A percentile compares a stretch with the other conserved stretches of the same genome.
Evolutionary conservation across 805 yeast species (phyloP).

Genomic region (Naumovozyma castellii): DNA sequence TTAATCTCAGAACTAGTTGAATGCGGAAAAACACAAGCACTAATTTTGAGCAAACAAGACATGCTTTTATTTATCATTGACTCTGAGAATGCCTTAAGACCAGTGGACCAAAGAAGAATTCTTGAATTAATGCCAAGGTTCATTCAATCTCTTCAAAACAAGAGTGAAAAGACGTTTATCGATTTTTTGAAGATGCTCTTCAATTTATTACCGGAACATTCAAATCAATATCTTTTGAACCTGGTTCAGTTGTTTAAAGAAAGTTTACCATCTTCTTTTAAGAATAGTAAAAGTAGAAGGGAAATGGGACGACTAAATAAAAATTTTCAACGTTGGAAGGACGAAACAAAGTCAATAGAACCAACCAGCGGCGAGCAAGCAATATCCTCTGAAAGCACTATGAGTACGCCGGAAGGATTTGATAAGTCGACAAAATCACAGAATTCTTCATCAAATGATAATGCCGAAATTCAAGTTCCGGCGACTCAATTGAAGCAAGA

Average conservation of each 20-base stretch:
- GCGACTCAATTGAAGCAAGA: slow-evolving; percentile 5
- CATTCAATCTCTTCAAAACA: neutral
- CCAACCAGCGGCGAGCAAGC: too few species aligned
- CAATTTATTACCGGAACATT: neutral
- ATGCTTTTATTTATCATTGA: slow-evolving; percentile 8
- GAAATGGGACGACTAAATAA: neutral
- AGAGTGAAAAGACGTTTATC: neutral
- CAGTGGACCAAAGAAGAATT: neutral
- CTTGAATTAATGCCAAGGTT: neutral
- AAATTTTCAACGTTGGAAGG: neutral
- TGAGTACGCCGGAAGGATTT: neutral
- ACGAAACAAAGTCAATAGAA: neutral
- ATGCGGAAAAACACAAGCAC: slow-evolving; percentile 5
- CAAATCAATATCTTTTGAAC: neutral
- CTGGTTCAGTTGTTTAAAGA: neutral
- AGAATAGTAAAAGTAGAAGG: neutral
- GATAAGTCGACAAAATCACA: neutral
- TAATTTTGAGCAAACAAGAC: slow-evolving; percentile 6
- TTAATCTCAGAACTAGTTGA: slow-evolving; percentile 5
- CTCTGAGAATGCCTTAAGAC: neutral
- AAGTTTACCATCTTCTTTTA: neutral
- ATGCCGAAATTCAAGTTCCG: slow-evolving; percentile 8
- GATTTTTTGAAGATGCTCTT: neutral
- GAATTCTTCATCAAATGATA: neutral
- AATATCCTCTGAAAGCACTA: neutral